Base-by-base conservation (phyloP, 805 yeast species). In the Kregervanrija delftensis region DNA sequence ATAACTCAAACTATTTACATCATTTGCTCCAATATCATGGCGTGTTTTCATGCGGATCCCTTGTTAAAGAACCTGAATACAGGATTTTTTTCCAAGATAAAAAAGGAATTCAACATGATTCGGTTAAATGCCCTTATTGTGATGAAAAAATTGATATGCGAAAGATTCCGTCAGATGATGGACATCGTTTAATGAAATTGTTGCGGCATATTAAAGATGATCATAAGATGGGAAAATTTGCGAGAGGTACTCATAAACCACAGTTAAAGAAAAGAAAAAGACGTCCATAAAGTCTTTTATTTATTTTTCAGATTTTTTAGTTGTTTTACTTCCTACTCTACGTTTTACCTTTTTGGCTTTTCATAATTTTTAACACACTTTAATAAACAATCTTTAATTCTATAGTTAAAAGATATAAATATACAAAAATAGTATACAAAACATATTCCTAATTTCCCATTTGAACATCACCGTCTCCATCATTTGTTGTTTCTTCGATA, bases 11-110 rank as follows among this genome's bases (percentile, higher is more conserved):
- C 36, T 61, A 60, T 37, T 42, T 61, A 14, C 66, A 61, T 36
- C 66, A 61, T 41, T 44, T 61, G 52, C 58, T 59, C 33, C 64
- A 60, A 42, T 59, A 52, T 39, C 66, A 61, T 43, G 66, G 66
- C 6, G 54, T 61, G 8, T 58, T 57, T 37, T 59, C 66, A 8
- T 55, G 59, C 37, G 65, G 64, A 8, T 52, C 53, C 13, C 41
- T 46, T 8, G 59, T 60, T 10, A 50, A 51, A 14, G 56, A 53
- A 3, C 64, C 66, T 3, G 35, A 42, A n/a, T 54, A 11, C 53
- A 63, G 59, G 57, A 49, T 9, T 38, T 38, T 4, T 42, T 52
- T 9, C 42, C 42, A 16, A 39, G 43, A 16, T 41, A 40, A 6
- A 34, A 16, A 22, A 22, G 28, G 28, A 8, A 48, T 45, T 22